These are phyloP conservation scores for Coccomyxa sp. DNA, from an alignment of 139 green algal genomes.

Conservation along the genomic window DNA sequence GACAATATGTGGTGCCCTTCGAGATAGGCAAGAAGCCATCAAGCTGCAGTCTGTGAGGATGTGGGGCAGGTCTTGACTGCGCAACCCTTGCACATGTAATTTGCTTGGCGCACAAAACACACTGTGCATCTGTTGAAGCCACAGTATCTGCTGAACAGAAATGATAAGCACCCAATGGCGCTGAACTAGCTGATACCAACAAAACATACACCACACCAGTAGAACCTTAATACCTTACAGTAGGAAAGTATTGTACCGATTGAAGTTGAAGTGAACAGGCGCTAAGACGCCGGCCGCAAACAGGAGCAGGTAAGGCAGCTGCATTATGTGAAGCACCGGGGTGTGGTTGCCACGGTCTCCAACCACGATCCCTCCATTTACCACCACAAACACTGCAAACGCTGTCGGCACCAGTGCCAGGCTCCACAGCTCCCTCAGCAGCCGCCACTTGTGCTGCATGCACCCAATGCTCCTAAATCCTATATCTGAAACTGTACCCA, in stretches of 20 bases:
- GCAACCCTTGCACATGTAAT: too few relatives aligned
- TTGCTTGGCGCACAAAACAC: too few relatives aligned
- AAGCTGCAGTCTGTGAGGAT: too few relatives aligned
- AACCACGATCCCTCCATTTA: conserved; percentile 84
- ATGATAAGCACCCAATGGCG: too few relatives aligned
- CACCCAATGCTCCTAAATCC: neutral
- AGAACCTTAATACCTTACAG: neutral
- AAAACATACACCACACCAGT: too few relatives aligned
- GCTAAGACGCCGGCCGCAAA: conserved; percentile 48
- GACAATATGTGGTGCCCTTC: too few relatives aligned
- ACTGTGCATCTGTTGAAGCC: too few relatives aligned
- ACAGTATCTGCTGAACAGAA: too few relatives aligned
- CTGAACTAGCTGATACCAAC: too few relatives aligned
- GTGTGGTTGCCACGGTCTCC: conserved; percentile 73
- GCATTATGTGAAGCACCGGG: conserved; percentile 59
- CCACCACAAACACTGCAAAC: conserved; percentile 73
- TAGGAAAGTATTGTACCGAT: neutral
- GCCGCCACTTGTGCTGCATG: conserved; percentile 7
- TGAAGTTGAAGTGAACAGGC: conserved; percentile 3
- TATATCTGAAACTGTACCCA: too few relatives aligned
- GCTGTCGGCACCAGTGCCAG: conserved; percentile 41
- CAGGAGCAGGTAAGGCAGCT: conserved; percentile 78
- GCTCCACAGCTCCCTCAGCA: conserved; percentile 36
- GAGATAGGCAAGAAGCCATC: too few relatives aligned
- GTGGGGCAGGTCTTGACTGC: too few relatives aligned